Base-by-base conservation (phyloP, 352 stramenopile genomes). In the Halophytophthora polymorphica region DNA sequence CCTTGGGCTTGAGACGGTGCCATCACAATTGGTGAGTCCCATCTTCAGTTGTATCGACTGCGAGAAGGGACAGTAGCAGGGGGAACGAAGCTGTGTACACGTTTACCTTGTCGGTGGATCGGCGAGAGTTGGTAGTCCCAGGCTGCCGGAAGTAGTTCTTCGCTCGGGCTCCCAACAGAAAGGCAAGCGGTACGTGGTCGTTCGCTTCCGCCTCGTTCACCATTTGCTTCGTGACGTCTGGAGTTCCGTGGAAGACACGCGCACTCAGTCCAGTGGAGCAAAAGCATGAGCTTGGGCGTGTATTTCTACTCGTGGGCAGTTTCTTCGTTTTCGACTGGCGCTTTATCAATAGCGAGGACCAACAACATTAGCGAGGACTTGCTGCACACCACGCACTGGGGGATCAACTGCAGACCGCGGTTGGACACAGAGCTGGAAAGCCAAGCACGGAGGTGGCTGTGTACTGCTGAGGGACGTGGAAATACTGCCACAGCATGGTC, bases 171-270 rank as follows among this genome's bases (percentile, higher is more conserved):
- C 80, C 80, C 3, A 88, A 77, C 14, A 90, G 64, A 53, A 90
- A 90, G 31, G 73, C 60, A 14, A 90, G 64, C 29, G 80, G 80
- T 5, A 90, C 71, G 57, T 90, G 57, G 33, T 83, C 73, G 66
- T 74, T 61, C 36, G 53, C 41, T 43, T 56, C 46, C 15, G 43
- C 64, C 49, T 69, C 55, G 11, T 40, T 49, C 12, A 45, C 56
- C 55, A 69, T 69, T 1, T 5, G 19, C 6, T 41, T 31, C 43
- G 2, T 52, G 25, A 8, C 25, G 4, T 31, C 25, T 31, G 25
- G 4, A 31, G n/a, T n/a, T n/a, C 25, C 25, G 4, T 31, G 25
- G 8, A 31, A 31, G 25, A 31, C 33, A n/a, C 11, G 33, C 6
- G 33, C 33, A 38, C 6, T 38, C 33, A 38, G 2, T 17, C 3